Percentiles rank a stretch among this genome's conserved stretches.
Evolutionary conservation across 2,329 filamentous ascomycete genomes (phyloP).

Genomic region (Bipolaris oryzae): DNA sequence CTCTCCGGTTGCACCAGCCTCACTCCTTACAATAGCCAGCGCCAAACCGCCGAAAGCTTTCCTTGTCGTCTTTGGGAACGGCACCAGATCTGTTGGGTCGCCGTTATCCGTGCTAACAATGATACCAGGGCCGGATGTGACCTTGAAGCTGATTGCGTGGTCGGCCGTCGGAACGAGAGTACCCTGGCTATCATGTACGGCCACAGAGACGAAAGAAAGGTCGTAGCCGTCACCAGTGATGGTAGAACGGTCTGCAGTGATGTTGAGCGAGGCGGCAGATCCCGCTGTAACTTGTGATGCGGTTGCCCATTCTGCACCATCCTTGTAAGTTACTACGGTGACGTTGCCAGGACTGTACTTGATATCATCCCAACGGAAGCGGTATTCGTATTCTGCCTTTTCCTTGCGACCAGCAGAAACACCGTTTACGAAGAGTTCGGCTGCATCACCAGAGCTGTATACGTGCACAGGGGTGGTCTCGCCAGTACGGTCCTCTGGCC

Average conservation of each 20-base stretch:
- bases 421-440: conserved; percentile 62
- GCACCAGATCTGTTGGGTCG: conserved; percentile 31
- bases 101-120: conserved; percentile 46
- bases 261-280: conserved; percentile 44
- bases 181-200: conserved; percentile 54
- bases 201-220: conserved; percentile 55
- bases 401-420: conserved; percentile 52
- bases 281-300: conserved; percentile 53
- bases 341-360: conserved; percentile 57
- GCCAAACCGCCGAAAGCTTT: conserved; percentile 37
- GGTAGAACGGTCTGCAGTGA: conserved; percentile 50
- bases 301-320: conserved; percentile 55
- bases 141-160: conserved; percentile 53
- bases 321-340: conserved; percentile 56
- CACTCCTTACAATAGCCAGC: conserved; percentile 31
- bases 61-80: conserved; percentile 27
- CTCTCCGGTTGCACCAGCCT: conserved; percentile 13
- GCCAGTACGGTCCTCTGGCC: conserved; percentile 53
- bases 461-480: conserved; percentile 61
- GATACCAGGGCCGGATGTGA: conserved; percentile 50
- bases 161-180: conserved; percentile 53
- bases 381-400: conserved; percentile 50
- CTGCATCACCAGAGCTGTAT: conserved; percentile 59
- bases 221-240: conserved; percentile 54
- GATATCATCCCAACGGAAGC: conserved; percentile 61